Percentiles rank a stretch among this genome's conserved stretches.
These are phyloP conservation scores for Tephrocybe sp. DNA, from an alignment of 768 basidiomycete genomes.

Conservation along the genomic window DNA sequence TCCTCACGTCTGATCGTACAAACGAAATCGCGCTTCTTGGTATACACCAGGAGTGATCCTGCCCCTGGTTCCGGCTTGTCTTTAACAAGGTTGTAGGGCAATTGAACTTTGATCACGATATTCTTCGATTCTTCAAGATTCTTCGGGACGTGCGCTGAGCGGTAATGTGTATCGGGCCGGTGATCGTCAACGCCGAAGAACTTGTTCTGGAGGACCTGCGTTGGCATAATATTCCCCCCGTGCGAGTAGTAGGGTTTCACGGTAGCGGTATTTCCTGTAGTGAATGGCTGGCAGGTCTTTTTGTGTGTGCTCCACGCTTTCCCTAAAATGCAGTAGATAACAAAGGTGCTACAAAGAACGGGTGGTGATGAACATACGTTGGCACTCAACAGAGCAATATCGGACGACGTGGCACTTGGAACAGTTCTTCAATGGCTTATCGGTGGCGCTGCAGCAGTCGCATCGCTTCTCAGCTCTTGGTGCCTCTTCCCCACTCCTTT, in stretches of 20 bases:
- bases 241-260: slow-evolving; percentile 43
- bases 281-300: slow-evolving; percentile 44
- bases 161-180: slow-evolving; percentile 19
- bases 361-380: slow-evolving; percentile 39
- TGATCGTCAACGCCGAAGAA: slow-evolving; percentile 26
- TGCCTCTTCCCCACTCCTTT: slow-evolving; percentile 41
- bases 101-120: slow-evolving; percentile 56
- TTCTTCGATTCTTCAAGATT: slow-evolving; percentile 29
- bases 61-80: slow-evolving; percentile 3
- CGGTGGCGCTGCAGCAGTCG: slow-evolving; percentile 30
- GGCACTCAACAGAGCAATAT: slow-evolving; percentile 58
- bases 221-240: slow-evolving; percentile 16
- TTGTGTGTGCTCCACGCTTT: slow-evolving; percentile 51
- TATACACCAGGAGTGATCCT: slow-evolving; percentile 42
- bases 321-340: slow-evolving; percentile 32
- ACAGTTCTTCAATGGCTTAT: slow-evolving; percentile 40
- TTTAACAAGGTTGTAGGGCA: slow-evolving; percentile 28
- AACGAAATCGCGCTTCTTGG: slow-evolving; percentile 52
- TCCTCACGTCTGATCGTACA: slow-evolving; percentile 38
- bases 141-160: slow-evolving; percentile 23
- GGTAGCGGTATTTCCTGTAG: slow-evolving; percentile 39
- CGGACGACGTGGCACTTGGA: slow-evolving; percentile 41
- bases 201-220: slow-evolving; percentile 28
- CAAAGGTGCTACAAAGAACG: background rate
- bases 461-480: slow-evolving; percentile 47